Base-by-base conservation (phyloP, 2,329 filamentous ascomycete species). In the Diaporthe citrichinensis region DNA sequence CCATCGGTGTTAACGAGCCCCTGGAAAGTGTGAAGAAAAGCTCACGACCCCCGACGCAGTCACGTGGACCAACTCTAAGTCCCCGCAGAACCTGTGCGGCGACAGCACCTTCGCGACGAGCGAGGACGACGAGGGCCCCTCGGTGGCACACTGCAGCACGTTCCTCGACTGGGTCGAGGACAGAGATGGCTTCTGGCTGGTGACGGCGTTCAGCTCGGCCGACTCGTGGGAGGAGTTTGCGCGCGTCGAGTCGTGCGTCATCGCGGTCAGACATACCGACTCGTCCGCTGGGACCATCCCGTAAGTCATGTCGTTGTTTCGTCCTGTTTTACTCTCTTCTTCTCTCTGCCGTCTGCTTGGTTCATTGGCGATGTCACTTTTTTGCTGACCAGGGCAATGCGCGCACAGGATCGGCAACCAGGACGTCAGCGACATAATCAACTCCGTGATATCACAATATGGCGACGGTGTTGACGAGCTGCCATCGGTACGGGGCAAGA, bases 391-490 rank as follows among this genome's bases (percentile, higher is more conserved):
- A 28, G 46, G 41, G 0, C 20, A 31, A 2, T 49, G 12, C 46
- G 2, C 44, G 6, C 49, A 28, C n/a, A 76, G 74, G 5, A 71
- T 76, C 53, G 74, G 74, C 6, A 76, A 76, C 8, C 62, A 76
- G 58, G 74, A 76, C 46, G 71, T 76, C 71, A 62, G 59, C 71
- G 74, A 76, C 39, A 39, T 76, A 2, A 59, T 76, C 36, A 51
- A 65, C 9, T 71, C 62, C 10, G 71, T 74, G 36, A 58, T 76
- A 23, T 51, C 28, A n/a, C 62, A 57, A 31, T 71, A 46, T 57
- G 62, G 39, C 15, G 57, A 51, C 4, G 62, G 62, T 34, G 39
- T 8, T 44, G 31, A 44, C 36, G 65, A 15, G 23, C 20, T 76
- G 36, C 71, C 71, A 10, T 36, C 74, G 5, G 51, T 59, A 4